phyloP scores from a whole-genome alignment of 768 basidiomycete species.

The Auriscalpium microsporum region DNA sequence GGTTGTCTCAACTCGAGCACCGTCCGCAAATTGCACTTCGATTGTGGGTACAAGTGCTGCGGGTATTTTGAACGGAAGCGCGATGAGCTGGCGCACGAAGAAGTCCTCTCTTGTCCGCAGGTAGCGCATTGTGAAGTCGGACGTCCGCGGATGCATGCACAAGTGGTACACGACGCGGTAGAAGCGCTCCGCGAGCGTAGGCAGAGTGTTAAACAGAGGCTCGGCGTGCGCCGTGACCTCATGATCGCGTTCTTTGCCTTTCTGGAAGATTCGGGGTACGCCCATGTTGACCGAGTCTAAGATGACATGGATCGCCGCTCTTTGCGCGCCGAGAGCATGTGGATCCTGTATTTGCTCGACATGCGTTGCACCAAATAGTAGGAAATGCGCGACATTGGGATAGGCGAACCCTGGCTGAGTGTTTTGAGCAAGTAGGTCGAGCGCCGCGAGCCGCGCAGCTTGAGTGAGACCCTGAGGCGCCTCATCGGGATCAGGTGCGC shows the following conservation, averaged over 20 bases:
- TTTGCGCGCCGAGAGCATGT: slow-evolving; percentile 57
- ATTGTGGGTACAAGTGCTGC: slow-evolving; percentile 41
- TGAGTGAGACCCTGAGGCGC: slow-evolving; percentile 45
- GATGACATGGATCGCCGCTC: slow-evolving; percentile 73
- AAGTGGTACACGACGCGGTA: slow-evolving; percentile 80
- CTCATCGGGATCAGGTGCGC: slow-evolving; percentile 50
- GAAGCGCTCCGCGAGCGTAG: slow-evolving; percentile 76
- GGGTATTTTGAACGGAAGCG: slow-evolving; percentile 60
- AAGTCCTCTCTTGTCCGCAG: slow-evolving; percentile 84
- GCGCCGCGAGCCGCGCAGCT: slow-evolving; percentile 64
- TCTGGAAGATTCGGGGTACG: slow-evolving; percentile 47
- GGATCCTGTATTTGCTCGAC: slow-evolving; percentile 72
- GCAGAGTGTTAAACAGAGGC: slow-evolving; percentile 58
- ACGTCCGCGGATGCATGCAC: slow-evolving; percentile 79
- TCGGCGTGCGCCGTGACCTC: slow-evolving; percentile 24
- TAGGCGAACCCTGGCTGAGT: slow-evolving; percentile 53
- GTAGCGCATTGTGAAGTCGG: slow-evolving; percentile 75
- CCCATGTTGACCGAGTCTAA: slow-evolving; percentile 70
- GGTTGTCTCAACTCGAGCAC: slow-evolving; percentile 58
- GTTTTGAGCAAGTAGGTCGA: slow-evolving; percentile 76
- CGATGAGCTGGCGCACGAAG: slow-evolving; percentile 77
- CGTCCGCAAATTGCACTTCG: slow-evolving; percentile 64
- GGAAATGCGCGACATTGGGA: slow-evolving; percentile 83
- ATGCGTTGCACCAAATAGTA: slow-evolving; percentile 61
- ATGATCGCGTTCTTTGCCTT: slow-evolving; percentile 31